Evolutionary conservation across 768 basidiomycete genomes (phyloP).

Genomic region (Saitozyma sp.): DNA sequence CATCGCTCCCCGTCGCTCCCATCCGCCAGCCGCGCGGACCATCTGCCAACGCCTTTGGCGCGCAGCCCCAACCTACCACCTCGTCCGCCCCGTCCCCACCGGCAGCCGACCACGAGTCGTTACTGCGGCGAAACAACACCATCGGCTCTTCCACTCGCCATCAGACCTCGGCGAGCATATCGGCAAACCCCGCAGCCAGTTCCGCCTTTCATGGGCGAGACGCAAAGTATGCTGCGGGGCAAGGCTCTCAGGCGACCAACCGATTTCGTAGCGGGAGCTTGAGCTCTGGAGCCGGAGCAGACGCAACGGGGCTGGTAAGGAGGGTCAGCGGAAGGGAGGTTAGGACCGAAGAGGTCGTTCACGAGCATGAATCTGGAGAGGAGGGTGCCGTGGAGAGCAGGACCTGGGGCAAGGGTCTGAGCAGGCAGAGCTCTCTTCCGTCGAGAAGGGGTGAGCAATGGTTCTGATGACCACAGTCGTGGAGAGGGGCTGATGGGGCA

Average conservation of each 20-base stretch:
- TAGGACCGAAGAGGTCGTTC: constrained; percentile 24
- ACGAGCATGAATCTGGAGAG: constrained; percentile 17
- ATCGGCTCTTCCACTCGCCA: constrained; percentile 14
- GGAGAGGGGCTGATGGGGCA: neutral
- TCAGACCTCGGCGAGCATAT: constrained; percentile 34
- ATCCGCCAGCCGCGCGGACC: constrained; percentile 45
- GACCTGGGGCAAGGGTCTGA: constrained; percentile 31
- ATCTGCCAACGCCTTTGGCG: constrained; percentile 33
- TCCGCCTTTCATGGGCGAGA: constrained; percentile 35
- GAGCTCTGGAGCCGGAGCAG: constrained; percentile 10
- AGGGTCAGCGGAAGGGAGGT: constrained; percentile 18
- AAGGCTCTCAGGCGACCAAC: neutral
- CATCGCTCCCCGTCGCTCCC: constrained; percentile 10
- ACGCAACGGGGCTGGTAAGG: neutral
- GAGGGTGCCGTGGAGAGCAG: constrained; percentile 17
- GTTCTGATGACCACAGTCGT: too few relatives aligned
- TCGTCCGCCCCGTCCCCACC: constrained; percentile 21
- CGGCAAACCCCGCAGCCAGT: constrained; percentile 30
- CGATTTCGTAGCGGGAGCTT: constrained; percentile 41
- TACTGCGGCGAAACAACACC: constrained; percentile 33
- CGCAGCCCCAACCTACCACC: constrained; percentile 11
- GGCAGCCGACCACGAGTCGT: constrained; percentile 32
- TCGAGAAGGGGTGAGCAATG: constrained; percentile 32
- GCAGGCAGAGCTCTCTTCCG: constrained; percentile 44
- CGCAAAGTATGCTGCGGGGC: neutral